These are phyloP conservation scores for Orbilia brochopaga DNA, from an alignment of 2,329 filamentous ascomycete genomes.

Conservation along the genomic window DNA sequence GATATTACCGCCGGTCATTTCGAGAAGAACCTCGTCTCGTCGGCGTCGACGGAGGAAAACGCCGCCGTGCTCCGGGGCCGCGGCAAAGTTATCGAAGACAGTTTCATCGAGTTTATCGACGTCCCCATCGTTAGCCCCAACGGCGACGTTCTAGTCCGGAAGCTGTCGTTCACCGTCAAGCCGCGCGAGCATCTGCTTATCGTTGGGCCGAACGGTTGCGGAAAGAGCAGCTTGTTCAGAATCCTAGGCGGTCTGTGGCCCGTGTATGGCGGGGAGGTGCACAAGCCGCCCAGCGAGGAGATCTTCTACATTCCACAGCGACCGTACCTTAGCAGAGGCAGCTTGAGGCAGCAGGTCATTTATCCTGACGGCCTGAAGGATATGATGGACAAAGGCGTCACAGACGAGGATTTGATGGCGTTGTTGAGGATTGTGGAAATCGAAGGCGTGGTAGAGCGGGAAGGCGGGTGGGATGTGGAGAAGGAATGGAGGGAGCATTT, in stretches of 20 bases:
- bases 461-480: constrained; percentile 87
- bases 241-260: constrained; percentile 97
- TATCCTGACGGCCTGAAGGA: constrained; percentile 89
- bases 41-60: constrained; percentile 80
- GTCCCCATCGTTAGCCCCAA: constrained; percentile 97
- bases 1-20: constrained; percentile 89
- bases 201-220: constrained; percentile 94
- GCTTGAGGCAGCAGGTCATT: constrained; percentile 93
- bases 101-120: constrained; percentile 81
- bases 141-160: constrained; percentile 85
- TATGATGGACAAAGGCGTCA: constrained; percentile 83
- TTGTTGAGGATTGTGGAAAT: constrained; percentile 83
- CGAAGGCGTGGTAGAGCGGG: constrained; percentile 78
- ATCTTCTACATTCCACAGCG: constrained; percentile 99
- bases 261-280: constrained; percentile 90
- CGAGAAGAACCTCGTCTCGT: constrained; percentile 94
- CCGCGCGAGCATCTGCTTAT: constrained; percentile 91
- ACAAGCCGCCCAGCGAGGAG: constrained; percentile 87
- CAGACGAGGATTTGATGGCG: constrained; percentile 76
- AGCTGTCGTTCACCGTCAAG: constrained; percentile 83
- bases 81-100: constrained; percentile 79
- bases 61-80: constrained; percentile 81
- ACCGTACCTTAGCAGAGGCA: constrained; percentile 88
- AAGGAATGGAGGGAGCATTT: constrained; percentile 96
- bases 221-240: constrained; percentile 93